phyloP scores from a whole-genome alignment of 129 eudicot genomes.

The Flaveria sonorensis region DNA sequence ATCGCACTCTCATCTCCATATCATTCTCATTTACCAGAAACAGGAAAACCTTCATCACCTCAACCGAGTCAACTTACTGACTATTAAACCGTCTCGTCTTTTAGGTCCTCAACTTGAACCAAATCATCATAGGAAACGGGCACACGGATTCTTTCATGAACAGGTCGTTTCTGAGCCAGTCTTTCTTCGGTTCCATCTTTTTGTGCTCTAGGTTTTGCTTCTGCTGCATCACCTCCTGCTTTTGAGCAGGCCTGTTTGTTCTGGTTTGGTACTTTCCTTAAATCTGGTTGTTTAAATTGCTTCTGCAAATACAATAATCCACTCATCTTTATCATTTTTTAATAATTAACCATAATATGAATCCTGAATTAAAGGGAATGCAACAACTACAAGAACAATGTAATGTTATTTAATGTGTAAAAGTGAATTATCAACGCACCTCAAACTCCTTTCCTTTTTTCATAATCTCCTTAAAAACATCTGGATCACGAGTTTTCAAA shows the following conservation, averaged over 20 bases:
- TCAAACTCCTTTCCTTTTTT: slow-evolving; percentile 91
- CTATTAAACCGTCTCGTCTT: slow-evolving; percentile 31
- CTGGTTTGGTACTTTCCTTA: slow-evolving; percentile 32
- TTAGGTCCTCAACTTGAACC: slow-evolving; percentile 45
- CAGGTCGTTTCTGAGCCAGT: slow-evolving; percentile 48
- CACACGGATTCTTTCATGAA: slow-evolving; percentile 69
- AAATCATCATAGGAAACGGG: slow-evolving; percentile 89
- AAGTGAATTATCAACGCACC: slow-evolving; percentile 43
- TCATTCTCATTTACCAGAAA: background rate
- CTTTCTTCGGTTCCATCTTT: slow-evolving; percentile 28
- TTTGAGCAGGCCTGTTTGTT: slow-evolving; percentile 15
- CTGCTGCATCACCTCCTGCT: slow-evolving; percentile 25
- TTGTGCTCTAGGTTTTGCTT: slow-evolving; percentile 24
- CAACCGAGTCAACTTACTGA: background rate
- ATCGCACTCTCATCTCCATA: slow-evolving; percentile 14
- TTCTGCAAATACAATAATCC: slow-evolving; percentile 49
- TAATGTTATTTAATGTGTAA: slow-evolving; percentile 7
- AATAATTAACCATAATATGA: background rate
- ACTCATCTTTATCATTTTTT: background rate
- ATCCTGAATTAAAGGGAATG: slow-evolving; percentile 1
- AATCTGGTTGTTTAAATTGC: slow-evolving; percentile 52
- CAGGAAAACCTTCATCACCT: slow-evolving; percentile 11
- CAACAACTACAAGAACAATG: background rate
- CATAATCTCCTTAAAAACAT: slow-evolving; percentile 95
- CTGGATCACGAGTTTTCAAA: slow-evolving; percentile 73